Base-by-base conservation (phyloP, 192 early-diverging fungal species). In the Backusella tuberculispora region DNA sequence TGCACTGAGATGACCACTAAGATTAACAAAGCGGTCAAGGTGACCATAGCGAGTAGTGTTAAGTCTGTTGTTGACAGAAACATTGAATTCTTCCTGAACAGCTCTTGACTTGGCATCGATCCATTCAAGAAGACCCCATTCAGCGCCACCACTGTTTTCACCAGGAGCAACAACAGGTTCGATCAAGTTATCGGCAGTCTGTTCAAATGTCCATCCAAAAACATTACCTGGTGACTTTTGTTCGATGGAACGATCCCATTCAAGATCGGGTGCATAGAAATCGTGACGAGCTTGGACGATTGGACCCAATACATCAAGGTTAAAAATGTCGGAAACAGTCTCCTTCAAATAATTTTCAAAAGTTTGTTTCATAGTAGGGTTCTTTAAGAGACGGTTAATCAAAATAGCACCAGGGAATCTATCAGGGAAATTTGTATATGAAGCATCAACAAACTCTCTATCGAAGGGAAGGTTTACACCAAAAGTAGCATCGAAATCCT, bases 401-500 rank as follows among this genome's bases (percentile, higher is more conserved):
- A 86, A 65, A 41, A 82, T 63, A 13, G 73, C 85, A 12, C 37
- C 43, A 19, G 85, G 78, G 70, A 74, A 86, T 13, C 29, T 69
- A 2, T 45, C 29, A 46, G 82, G 82, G 71, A 60, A 83, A 1
- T 60, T 48, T 7, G 71, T 83, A 63, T 86, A 86, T 1, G 82
- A 80, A 56, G 73, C 69, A 1, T 60, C 48, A 10, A 63, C 60
- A 37, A 78, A 83, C 6, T 66, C 65, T 38, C 34, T 26, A 38
- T 4, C 21, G 3, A 64, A 66, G 15, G 71, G 67, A 29, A 85
- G 29, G 64, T 83, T 85, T 50, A 86, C 78, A 75, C 85, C 85
- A 68, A 86, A 86, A 24, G 85, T 86, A 63, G 78, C 85, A 53
- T 86, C 85, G 50, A 80, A 86, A 43, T 86, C 85, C 67, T 86